A percentile compares a stretch with the other conserved stretches of the same genome.
These are phyloP conservation scores for Chaetomium strumarium DNA, from an alignment of 2,329 filamentous ascomycete species.

Conservation along the genomic window DNA sequence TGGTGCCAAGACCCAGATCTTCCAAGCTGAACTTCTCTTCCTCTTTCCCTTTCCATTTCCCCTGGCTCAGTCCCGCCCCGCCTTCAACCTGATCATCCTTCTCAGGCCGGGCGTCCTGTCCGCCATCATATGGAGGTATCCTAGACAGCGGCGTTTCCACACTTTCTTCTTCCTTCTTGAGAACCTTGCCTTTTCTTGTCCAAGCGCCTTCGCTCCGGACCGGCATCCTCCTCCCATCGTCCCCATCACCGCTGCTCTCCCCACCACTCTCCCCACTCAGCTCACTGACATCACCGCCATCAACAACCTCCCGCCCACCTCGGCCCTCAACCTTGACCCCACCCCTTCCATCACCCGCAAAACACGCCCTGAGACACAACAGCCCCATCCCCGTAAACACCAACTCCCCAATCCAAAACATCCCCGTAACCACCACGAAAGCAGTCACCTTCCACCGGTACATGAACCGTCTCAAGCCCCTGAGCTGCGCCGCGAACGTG, in stretches of 20 bases:
- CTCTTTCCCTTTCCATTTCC: slow-evolving; percentile 2
- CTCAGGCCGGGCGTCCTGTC: slow-evolving; percentile 42
- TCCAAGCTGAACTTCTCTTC: not conserved
- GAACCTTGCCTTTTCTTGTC: slow-evolving; percentile 6
- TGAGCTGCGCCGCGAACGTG: slow-evolving; percentile 66
- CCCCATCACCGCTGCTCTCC: not conserved
- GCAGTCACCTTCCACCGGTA: slow-evolving; percentile 70
- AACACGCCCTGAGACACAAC: slow-evolving; percentile 44
- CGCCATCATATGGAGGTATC: slow-evolving; percentile 20
- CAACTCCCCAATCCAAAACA: slow-evolving; percentile 76
- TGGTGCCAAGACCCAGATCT: slow-evolving; percentile 21
- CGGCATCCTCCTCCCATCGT: not conserved
- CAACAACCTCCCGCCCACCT: not conserved
- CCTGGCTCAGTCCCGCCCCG: not conserved
- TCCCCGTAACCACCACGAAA: slow-evolving; percentile 59
- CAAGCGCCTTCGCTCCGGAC: not conserved
- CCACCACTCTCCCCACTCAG: not conserved
- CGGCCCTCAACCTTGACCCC: slow-evolving; percentile 15
- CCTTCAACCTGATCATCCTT: slow-evolving; percentile 37
- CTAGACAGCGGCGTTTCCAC: not conserved
- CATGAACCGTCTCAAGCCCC: slow-evolving; percentile 78
- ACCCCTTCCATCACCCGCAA: slow-evolving; percentile 3
- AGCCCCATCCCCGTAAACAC: slow-evolving; percentile 61
- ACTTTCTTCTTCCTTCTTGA: slow-evolving; percentile 32
- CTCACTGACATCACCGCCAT: not conserved